phyloP scores from a whole-genome alignment of 1,139 yeast species.

The Sugiyamaella japonica region DNA sequence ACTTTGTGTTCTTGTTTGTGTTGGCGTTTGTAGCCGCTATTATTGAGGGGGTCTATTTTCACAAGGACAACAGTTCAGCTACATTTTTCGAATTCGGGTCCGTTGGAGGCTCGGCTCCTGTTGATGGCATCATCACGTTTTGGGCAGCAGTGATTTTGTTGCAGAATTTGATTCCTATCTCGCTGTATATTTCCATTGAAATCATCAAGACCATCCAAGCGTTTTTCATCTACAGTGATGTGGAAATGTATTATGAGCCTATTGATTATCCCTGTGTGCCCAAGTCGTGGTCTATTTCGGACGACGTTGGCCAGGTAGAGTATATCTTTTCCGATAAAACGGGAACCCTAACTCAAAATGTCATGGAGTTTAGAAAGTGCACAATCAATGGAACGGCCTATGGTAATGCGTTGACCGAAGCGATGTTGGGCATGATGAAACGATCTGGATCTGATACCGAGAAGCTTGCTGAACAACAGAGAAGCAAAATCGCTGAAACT shows the following conservation, averaged over 20 bases:
- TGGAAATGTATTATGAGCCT: conserved; percentile 76
- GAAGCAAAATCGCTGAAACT: conserved; percentile 56
- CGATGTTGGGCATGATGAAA: conserved; percentile 86
- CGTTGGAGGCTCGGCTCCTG: conserved; percentile 62
- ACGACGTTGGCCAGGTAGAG: conserved; percentile 95
- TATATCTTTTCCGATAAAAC: conserved; percentile 95
- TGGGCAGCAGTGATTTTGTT: conserved; percentile 86
- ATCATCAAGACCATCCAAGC: conserved; percentile 92
- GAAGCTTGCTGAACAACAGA: conserved; percentile 35
- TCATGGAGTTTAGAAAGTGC: conserved; percentile 94
- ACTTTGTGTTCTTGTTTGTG: conserved; percentile 70
- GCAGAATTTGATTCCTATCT: conserved; percentile 89
- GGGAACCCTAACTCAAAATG: conserved; percentile 93
- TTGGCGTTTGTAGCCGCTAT: conserved; percentile 83
- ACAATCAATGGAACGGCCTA: conserved; percentile 82
- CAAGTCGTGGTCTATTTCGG: conserved; percentile 96
- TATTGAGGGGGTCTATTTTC: conserved; percentile 75
- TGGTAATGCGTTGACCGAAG: conserved; percentile 95
- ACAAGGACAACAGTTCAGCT: conserved; percentile 54
- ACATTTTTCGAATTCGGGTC: conserved; percentile 69
- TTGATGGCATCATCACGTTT: conserved; percentile 80
- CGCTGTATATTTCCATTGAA: conserved; percentile 88
- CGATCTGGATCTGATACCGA: conserved; percentile 77
- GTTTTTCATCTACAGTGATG: conserved; percentile 81
- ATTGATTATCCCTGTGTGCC: conserved; percentile 95